phyloP scores from a whole-genome alignment of 1,139 yeast genomes.

The Pichia sorboxylosa region DNA sequence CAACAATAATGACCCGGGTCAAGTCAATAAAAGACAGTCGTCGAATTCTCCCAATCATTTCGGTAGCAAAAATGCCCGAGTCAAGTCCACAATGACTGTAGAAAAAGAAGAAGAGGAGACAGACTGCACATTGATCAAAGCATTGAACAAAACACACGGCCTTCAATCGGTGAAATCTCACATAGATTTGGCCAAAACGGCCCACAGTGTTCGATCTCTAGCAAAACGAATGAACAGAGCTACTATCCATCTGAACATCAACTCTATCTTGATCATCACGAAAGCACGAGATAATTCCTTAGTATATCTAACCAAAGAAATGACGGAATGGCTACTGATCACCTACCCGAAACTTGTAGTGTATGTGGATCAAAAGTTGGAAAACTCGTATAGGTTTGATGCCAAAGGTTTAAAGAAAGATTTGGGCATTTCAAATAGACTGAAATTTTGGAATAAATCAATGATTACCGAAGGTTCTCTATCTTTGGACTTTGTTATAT shows the following conservation, averaged over 20 bases:
- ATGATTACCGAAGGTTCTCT: slow-evolving; percentile 46
- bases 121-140: slow-evolving; percentile 5
- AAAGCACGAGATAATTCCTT: slow-evolving; percentile 76
- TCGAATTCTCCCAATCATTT: too few species aligned
- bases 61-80: too few species aligned
- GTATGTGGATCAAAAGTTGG: slow-evolving; percentile 59
- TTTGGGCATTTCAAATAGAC: slow-evolving; percentile 31
- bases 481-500: slow-evolving; percentile 61
- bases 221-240: slow-evolving; percentile 68
- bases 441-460: slow-evolving; percentile 59
- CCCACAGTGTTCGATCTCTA: slow-evolving; percentile 72
- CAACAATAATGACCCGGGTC: too few species aligned
- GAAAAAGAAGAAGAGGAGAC: too few species aligned
- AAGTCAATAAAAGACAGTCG: too few species aligned
- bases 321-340: slow-evolving; percentile 62
- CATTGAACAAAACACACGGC: slow-evolving; percentile 9
- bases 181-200: slow-evolving; percentile 70
- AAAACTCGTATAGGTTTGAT: slow-evolving; percentile 51
- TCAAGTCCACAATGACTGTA: too few species aligned
- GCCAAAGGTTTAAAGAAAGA: slow-evolving; percentile 29
- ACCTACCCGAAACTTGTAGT: slow-evolving; percentile 34
- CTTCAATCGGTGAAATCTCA: slow-evolving; percentile 44
- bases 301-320: slow-evolving; percentile 61
- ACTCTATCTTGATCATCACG: slow-evolving; percentile 67
- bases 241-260: slow-evolving; percentile 57